A percentile compares a stretch with the other conserved stretches of the same genome.
phyloP scores from a whole-genome alignment of 2,329 filamentous ascomycete genomes.

The Sclerotinia borealis region DNA sequence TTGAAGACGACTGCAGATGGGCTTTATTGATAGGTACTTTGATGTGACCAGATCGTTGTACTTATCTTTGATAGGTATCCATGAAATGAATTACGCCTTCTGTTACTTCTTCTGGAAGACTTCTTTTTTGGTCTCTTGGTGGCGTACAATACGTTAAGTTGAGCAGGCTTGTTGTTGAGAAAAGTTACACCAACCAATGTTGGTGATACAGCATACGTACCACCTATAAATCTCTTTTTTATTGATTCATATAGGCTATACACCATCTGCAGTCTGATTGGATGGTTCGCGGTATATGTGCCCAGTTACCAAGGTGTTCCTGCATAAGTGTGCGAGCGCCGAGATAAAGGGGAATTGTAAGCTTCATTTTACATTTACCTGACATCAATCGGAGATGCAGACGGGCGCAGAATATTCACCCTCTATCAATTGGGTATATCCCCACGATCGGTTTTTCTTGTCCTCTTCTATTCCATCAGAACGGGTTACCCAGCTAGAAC shows the following conservation, averaged over 20 bases:
- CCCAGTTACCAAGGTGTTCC: neutral
- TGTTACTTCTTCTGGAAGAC: neutral
- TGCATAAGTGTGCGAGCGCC: neutral
- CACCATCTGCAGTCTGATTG: neutral
- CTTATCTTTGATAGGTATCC: neutral
- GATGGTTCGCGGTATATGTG: neutral
- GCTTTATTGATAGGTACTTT: neutral
- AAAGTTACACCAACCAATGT: neutral
- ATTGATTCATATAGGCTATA: neutral
- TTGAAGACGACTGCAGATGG: neutral
- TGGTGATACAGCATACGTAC: neutral
- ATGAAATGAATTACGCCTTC: neutral
- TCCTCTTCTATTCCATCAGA: neutral
- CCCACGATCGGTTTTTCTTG: neutral
- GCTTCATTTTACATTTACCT: neutral
- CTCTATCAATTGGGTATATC: neutral
- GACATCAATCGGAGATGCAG: neutral
- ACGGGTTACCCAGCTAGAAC: neutral
- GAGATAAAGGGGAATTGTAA: neutral
- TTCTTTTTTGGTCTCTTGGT: neutral
- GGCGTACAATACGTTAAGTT: neutral
- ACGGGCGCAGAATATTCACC: neutral
- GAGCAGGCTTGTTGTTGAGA: neutral
- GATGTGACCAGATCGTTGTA: neutral
- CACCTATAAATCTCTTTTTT: neutral